A percentile compares a stretch with the other conserved stretches of the same genome.
These are phyloP conservation scores for Malassezia caprae DNA, from an alignment of 1,284 basidiomycete genomes.

Conservation along the genomic window DNA sequence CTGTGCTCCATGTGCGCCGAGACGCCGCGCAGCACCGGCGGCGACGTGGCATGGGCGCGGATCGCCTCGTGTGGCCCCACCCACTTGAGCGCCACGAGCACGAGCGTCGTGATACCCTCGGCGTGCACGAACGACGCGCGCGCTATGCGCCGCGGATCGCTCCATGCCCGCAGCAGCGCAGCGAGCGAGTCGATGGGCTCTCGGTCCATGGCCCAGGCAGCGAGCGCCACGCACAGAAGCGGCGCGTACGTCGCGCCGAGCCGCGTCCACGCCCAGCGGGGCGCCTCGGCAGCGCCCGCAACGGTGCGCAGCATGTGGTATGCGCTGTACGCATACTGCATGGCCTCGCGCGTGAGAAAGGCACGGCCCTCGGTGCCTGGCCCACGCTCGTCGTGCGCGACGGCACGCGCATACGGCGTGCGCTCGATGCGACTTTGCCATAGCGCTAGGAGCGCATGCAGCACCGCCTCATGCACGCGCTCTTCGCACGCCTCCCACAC, in stretches of 20 bases:
- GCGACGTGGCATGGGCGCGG: slow-evolving; percentile 49
- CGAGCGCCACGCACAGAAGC: neutral
- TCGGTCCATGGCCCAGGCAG: neutral
- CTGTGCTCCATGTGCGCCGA: slow-evolving; percentile 56
- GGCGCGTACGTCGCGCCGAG: neutral
- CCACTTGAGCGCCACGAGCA: neutral
- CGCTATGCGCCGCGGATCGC: neutral
- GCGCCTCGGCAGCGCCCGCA: neutral
- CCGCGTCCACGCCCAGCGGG: neutral
- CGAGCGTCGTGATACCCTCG: neutral
- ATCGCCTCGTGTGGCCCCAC: neutral
- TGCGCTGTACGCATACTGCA: neutral
- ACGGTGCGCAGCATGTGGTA: neutral
- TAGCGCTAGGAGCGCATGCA: neutral
- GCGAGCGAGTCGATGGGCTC: neutral
- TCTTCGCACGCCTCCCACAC: neutral
- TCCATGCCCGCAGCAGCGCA: neutral
- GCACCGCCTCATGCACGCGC: neutral
- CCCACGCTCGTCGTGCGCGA: neutral
- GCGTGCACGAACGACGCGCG: slow-evolving; percentile 3
- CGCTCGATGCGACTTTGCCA: neutral
- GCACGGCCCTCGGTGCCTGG: slow-evolving; percentile 12
- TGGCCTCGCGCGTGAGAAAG: slow-evolving; percentile 7
- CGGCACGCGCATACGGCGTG: neutral
- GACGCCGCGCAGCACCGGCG: slow-evolving; percentile 63